Base-by-base conservation (phyloP, 2,329 filamentous ascomycete species). In the Penicillium frequentans region DNA sequence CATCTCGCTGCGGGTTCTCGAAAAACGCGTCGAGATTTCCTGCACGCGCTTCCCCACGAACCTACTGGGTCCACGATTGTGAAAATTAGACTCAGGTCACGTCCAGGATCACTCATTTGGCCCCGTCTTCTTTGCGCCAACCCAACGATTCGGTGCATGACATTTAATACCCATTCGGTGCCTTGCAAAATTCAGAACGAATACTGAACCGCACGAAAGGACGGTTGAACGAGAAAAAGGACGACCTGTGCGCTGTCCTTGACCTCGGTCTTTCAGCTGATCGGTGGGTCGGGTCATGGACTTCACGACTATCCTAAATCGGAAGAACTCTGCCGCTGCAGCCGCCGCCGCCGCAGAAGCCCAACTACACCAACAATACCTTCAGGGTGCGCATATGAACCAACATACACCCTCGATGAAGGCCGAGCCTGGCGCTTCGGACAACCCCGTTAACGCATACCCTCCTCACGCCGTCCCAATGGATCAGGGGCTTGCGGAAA, bases 381-480 rank as follows among this genome's bases (percentile, higher is more conserved):
- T 78, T 45, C 77, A 77, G 56, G 69, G 71, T 52, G 65, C 70
- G 57, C 75, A 76, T 37, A 68, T 76, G 57, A 72, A 75, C 59
- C 67, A 70, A 54, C 66, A 66, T 74, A 80, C 74, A 63, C 84
- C 82, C 52, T 82, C 84, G 71, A 84, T 79, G 71, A 82, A 82
- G 68, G 83, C 83, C 58, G 84, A 86, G 65, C 82, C 83, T 60
- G 82, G 81, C 63, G 77, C 81, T 61, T 81, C 83, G 56, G 83
- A 85, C 61, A 79, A 81, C 35, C 80, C 82, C 46, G 84, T 83
- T 59, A 76, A 82, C 58, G 83, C 83, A 64, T 85, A 84, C 51
- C 82, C 82, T 59, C 80, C 83, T 66, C 79, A 82, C 50, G 77
- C 82, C n/a, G 77, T 79, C 57, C 75, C 79, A 54, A 81, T 85